A percentile compares a stretch with the other conserved stretches of the same genome.
Conservation (phyloP, 306 rosid genomes). For the Glycine latifolia region DNA sequence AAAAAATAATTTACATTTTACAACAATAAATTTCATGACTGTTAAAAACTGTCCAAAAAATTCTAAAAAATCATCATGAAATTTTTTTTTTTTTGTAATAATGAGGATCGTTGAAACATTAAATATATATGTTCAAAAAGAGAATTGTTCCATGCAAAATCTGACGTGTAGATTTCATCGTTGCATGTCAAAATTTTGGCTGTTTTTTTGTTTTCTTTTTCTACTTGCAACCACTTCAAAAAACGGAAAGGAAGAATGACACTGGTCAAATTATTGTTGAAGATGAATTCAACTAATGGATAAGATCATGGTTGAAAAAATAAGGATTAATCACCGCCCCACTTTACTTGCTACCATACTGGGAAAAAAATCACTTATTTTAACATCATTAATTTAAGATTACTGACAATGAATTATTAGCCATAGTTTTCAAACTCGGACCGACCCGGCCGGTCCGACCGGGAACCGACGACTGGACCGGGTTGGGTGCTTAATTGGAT, state of each 20-base stretch:
- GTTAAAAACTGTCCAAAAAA: too few species aligned
- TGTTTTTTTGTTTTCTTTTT: not conserved
- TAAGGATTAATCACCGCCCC: not conserved
- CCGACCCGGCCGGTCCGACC: too few species aligned
- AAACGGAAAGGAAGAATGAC: not conserved
- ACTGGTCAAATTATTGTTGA: not conserved
- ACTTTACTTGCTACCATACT: not conserved
- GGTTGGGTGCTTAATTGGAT: too few species aligned
- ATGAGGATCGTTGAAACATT: not conserved
- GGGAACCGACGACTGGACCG: too few species aligned
- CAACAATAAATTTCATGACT: too few species aligned
- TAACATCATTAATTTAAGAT: too few species aligned
- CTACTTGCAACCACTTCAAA: constrained; percentile 36
- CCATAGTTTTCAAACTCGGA: too few species aligned
- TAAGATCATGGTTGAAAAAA: constrained; percentile 12
- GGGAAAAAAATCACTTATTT: too few species aligned
- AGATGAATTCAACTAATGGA: constrained; percentile 6
- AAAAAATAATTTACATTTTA: too few species aligned
- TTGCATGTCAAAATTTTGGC: constrained; percentile 15
- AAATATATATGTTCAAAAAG: constrained; percentile 21
- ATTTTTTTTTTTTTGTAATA: too few species aligned
- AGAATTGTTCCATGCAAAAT: constrained; percentile 22
- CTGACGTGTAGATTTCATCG: constrained; percentile 38
- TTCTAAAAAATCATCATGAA: too few species aligned
- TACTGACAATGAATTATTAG: too few species aligned